Percentiles rank a stretch among this genome's conserved stretches.
Conservation (phyloP, 805 yeast species). For the Starmerella tilneyi region DNA sequence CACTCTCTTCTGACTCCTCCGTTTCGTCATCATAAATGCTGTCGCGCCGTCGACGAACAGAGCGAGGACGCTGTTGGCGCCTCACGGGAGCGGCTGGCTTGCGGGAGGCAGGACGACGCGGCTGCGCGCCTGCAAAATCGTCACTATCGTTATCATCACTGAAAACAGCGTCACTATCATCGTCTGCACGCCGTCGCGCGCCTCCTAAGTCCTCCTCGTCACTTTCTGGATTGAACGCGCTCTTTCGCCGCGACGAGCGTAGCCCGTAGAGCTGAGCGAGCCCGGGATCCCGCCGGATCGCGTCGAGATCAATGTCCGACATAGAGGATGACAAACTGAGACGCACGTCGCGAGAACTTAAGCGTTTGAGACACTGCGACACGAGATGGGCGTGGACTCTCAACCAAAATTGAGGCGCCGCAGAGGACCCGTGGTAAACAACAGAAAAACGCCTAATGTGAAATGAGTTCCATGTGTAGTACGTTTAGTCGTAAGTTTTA, state of each 20-base stretch:
- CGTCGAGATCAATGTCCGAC: slow-evolving; percentile 22
- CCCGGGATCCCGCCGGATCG: slow-evolving; percentile 22
- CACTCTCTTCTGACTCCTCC: slow-evolving; percentile 13
- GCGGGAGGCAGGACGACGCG: slow-evolving; percentile 6
- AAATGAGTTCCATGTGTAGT: no score
- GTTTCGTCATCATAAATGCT: slow-evolving; percentile 25
- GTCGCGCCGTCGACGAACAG: slow-evolving; percentile 14
- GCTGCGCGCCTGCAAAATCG: neutral
- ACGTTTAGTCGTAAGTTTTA: no score
- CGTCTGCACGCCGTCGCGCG: slow-evolving; percentile 4
- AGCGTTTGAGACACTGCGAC: no score
- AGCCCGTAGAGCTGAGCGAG: slow-evolving; percentile 36
- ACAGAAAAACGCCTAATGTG: no score
- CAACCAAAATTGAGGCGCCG: no score
- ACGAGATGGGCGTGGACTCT: no score
- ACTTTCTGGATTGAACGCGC: slow-evolving; percentile 19
- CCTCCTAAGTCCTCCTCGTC: slow-evolving; percentile 22
- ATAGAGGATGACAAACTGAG: slow-evolving; percentile 17
- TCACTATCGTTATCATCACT: slow-evolving; percentile 13
- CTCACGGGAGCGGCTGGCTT: neutral
- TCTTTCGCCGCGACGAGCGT: slow-evolving; percentile 33
- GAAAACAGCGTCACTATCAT: slow-evolving; percentile 20
- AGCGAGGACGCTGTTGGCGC: neutral
- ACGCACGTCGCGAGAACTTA: slow-evolving; percentile 1
- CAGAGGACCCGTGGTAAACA: no score